These are phyloP conservation scores for Pichia gijzeniarum DNA, from an alignment of 805 yeast genomes.

Conservation along the genomic window DNA sequence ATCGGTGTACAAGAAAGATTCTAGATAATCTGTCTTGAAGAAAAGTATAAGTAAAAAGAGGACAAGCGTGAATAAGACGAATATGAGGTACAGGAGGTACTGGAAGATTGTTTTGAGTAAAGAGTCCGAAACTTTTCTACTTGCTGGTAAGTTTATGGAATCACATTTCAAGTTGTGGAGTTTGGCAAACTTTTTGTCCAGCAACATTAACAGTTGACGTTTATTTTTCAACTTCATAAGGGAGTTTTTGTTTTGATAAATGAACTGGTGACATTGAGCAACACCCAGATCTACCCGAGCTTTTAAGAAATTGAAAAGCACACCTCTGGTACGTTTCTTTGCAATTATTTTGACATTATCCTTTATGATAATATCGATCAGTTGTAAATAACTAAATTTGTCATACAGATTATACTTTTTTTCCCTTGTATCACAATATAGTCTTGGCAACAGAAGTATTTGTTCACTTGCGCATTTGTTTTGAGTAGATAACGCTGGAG, in stretches of 20 bases:
- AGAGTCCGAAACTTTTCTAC: neutral
- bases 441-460: neutral
- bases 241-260: neutral
- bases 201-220: constrained; percentile 9
- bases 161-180: constrained; percentile 1
- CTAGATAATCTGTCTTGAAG: constrained; percentile 1
- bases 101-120: neutral
- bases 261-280: neutral
- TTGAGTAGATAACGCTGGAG: neutral
- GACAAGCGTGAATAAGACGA: neutral
- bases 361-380: neutral
- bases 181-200: constrained; percentile 1
- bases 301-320: neutral
- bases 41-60: neutral
- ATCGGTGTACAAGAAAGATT: neutral
- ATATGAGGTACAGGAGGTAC: neutral
- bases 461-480: neutral
- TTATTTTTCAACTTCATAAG: constrained; percentile 10
- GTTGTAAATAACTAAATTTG: constrained; percentile 5
- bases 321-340: neutral
- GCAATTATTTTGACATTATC: neutral
- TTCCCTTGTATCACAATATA: neutral
- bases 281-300: neutral
- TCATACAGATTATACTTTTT: constrained; percentile 1
- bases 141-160: too few species aligned